These are phyloP conservation scores for Solanum chacoense DNA, from an alignment of 305 asterid species.

Conservation along the genomic window DNA sequence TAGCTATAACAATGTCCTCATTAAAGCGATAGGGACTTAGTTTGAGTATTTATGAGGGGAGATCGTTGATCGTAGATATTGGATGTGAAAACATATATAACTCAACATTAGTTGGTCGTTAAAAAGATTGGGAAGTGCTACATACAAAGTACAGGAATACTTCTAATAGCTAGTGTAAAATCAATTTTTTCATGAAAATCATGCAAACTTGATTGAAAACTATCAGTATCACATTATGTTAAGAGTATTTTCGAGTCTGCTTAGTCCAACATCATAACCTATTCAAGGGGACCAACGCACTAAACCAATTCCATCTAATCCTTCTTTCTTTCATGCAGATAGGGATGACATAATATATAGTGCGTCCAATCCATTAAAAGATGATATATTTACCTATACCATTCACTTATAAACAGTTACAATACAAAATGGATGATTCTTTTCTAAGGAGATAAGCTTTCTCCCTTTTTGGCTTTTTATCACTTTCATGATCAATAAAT, in stretches of 20 bases:
- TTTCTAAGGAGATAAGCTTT: not conserved
- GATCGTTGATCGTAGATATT: not conserved
- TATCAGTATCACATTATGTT: not conserved
- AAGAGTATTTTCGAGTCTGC: not conserved
- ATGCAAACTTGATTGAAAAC: not conserved
- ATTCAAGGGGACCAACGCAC: not conserved
- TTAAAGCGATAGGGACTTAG: not conserved
- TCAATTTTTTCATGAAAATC: not conserved
- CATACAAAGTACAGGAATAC: rapidly evolving
- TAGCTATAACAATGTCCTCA: too few species aligned
- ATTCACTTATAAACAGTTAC: not conserved
- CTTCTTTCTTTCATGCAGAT: not conserved
- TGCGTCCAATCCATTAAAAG: not conserved
- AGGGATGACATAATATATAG: not conserved
- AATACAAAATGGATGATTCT: not conserved
- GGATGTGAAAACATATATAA: not conserved
- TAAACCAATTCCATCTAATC: not conserved
- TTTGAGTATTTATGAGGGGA: not conserved
- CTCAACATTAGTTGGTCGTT: not conserved
- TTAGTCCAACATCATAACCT: not conserved
- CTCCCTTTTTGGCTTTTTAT: not conserved
- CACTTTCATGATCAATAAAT: not conserved
- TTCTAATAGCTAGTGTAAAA: not conserved
- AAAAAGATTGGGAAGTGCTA: not conserved
- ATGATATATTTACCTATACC: not conserved